A percentile compares a stretch with the other conserved stretches of the same genome.
phyloP scores from a whole-genome alignment of 2,329 filamentous ascomycete species.

The Hypocrella siamensis region DNA sequence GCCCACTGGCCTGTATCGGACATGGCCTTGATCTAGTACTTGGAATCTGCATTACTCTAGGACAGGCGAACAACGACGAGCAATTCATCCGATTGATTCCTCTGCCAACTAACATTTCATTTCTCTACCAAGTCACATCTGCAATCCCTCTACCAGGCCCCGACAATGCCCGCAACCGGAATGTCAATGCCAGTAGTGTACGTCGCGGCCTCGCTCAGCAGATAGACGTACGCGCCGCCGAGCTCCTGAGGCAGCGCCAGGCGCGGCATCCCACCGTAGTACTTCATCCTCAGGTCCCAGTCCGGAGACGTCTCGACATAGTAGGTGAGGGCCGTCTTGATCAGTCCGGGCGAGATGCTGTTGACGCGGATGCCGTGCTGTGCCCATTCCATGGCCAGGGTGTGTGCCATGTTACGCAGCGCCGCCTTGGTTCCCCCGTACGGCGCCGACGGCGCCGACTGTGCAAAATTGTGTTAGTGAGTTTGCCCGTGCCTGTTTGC shows the following conservation, averaged over 20 bases:
- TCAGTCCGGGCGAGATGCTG: slow-evolving; percentile 26
- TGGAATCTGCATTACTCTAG: too few relatives aligned
- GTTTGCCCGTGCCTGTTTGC: too few relatives aligned
- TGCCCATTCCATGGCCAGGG: slow-evolving; percentile 31
- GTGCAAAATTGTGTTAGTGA: background rate
- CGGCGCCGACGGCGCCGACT: slow-evolving; percentile 31
- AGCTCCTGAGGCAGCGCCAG: slow-evolving; percentile 34
- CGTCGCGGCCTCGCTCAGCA: slow-evolving; percentile 30
- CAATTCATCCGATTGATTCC: too few relatives aligned
- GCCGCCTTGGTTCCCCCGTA: slow-evolving; percentile 29
- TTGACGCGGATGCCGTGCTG: slow-evolving; percentile 29
- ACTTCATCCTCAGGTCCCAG: slow-evolving; percentile 38
- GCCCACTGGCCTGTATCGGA: too few relatives aligned
- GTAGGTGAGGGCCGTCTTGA: slow-evolving; percentile 30
- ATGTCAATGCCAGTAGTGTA: slow-evolving; percentile 21
- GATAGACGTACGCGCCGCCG: slow-evolving; percentile 39
- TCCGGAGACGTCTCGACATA: slow-evolving; percentile 19
- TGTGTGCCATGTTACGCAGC: slow-evolving; percentile 22
- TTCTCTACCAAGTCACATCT: too few relatives aligned
- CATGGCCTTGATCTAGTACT: too few relatives aligned
- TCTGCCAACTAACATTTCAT: too few relatives aligned
- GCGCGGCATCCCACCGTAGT: slow-evolving; percentile 37
- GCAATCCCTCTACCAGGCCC: slow-evolving; percentile 3
- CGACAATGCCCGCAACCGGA: slow-evolving; percentile 9
- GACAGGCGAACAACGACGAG: too few relatives aligned